Evolutionary conservation across 768 basidiomycete genomes (phyloP), one percentile per base, ranked within the genome.

Genomic region (Leccinum disarticulatum): DNA sequence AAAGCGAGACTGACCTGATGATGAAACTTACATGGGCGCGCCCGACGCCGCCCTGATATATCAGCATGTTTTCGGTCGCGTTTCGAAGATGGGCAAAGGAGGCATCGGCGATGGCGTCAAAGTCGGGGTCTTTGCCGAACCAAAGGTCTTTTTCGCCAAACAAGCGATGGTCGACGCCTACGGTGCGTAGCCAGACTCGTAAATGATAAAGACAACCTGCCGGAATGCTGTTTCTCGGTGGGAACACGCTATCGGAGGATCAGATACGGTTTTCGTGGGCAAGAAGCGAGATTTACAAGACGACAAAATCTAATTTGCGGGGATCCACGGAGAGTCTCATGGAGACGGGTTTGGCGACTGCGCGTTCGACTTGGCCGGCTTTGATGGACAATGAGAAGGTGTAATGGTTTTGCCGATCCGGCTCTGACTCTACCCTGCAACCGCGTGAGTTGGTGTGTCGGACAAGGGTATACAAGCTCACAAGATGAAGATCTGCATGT

Each of bases 101-200:
- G 10, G 83, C 85, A 49, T 87, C 80, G 19, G 75, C 73, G 47
- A 89, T 81, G 2, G 80, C 74, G 48, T 74, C 70, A 67, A 89
- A 88, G 65, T 88, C 85, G 5, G 84, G 84, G 66, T 89, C 86
- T 66, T 77, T 83, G 17, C 84, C 87, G 13, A 88, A 73, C 85
- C 86, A 88, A 28, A 88, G 66, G 28, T 86, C 83, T 63, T 86
- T 84, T 19, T 84, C 83, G 36, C 80, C 79, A 64, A 89, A 88
- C 48, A 88, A 57, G 36, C 85, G 80, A 60, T 87, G 87, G 57
- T 88, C 84, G 38, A 84, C 72, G n/a, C 76, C 78, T 33, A 80
- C 80, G 6, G 78, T 78, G 14, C 83, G 78, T 48, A 88, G 74
- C 87, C 87, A 89, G 19, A 87, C 83, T 0, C 87, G 84, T 22